Conservation (phyloP, 345 rosid genomes). For the Luvunga scandens region DNA sequence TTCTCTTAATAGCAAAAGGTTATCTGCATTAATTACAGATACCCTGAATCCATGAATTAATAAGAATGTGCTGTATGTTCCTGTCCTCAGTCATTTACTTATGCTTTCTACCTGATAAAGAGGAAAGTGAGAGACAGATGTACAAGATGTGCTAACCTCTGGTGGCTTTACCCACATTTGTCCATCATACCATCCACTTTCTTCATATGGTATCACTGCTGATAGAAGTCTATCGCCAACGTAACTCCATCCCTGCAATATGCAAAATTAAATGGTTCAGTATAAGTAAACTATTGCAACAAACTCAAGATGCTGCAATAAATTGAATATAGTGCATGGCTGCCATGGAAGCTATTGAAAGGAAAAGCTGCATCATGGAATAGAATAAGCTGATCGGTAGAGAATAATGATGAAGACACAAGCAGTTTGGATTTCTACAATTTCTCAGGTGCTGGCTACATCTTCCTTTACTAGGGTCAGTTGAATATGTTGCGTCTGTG, state of each 20-base stretch:
- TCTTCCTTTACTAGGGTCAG: not conserved
- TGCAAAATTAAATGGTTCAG: slow-evolving; percentile 3
- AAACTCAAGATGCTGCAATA: not conserved
- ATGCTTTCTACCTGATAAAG: not conserved
- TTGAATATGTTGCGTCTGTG: not conserved
- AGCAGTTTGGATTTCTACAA: not conserved
- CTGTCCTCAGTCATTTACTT: not conserved
- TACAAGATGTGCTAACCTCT: slow-evolving; percentile 51
- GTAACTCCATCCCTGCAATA: slow-evolving; percentile 90
- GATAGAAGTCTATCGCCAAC: slow-evolving; percentile 94
- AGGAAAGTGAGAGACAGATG: not conserved
- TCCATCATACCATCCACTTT: slow-evolving; percentile 98
- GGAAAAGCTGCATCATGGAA: not conserved
- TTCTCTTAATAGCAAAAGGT: not conserved
- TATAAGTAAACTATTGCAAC: not conserved
- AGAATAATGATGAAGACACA: not conserved
- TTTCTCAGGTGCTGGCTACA: not conserved
- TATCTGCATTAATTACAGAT: not conserved
- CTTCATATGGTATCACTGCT: slow-evolving; percentile 93
- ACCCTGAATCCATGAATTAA: not conserved
- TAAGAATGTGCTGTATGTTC: not conserved
- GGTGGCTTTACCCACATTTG: slow-evolving; percentile 99
- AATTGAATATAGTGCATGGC: not conserved
- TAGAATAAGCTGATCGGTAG: not conserved
- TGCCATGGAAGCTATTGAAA: not conserved